Evolutionary conservation across 257 asterid species (phyloP), one percentile per base, ranked within the genome.

Genomic region (Ligustrum vulgare): DNA sequence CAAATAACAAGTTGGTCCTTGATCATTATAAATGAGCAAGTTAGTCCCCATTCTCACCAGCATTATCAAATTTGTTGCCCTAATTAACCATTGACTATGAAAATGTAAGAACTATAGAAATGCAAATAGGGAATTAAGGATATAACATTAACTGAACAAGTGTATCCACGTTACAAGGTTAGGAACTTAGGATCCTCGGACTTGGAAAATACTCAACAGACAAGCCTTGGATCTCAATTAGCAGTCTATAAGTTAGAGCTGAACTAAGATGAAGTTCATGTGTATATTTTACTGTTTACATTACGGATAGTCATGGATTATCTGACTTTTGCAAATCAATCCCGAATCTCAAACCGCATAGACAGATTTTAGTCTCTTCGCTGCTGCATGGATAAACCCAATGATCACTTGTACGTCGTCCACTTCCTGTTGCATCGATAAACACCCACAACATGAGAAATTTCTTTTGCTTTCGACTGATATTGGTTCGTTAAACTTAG

Each of bases 371-470:
- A 82, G 77, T 75, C 88, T 86, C 88, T 89, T 91, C 56, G 67
- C 34, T 2, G 96, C 94, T 2, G 96, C 86, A 10, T 84, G 93
- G 76, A 90, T 84, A 41, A 94, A 94, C 71, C 82, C 97, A 86
- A 86, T 74, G 1, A 94, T 80, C 88, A 89, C 98, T 83, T 90
- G 84, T 47, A 89, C 87, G 87, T 94, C 97, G 23, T 94, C 91
- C 31, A 90, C 89, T 83, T 76, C 87, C 97, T 94, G 96, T 75
- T 60, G 67, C 45, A 71, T 65, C 69, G 72, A 73, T 4, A 75
- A 23, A 9, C 23, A 39, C 43, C 41, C 35, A 41, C 49, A 15
- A 41, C 22, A 23, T 82, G 8, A 80, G 80, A 72, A 10, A 2
- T 41, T 11, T 6, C 8, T 36, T n/a, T 43, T 9, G 20, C 18